A percentile compares a stretch with the other conserved stretches of the same genome.
These are phyloP conservation scores for Terfezia claveryi DNA, from an alignment of 495 filamentous ascomycete species.

Conservation along the genomic window DNA sequence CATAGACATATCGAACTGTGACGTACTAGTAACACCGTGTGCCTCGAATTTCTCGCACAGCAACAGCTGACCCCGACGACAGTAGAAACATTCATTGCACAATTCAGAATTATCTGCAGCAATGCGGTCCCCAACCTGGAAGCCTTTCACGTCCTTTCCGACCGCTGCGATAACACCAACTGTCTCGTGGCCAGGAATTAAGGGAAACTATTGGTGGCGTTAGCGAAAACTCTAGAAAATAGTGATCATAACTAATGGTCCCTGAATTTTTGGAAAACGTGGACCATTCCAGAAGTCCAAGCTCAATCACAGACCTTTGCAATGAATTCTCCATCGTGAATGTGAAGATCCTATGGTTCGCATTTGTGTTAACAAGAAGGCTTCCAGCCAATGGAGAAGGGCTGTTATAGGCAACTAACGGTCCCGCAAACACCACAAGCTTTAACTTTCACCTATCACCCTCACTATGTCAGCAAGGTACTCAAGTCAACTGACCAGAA, in stretches of 20 bases:
- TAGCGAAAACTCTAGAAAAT: slow-evolving; percentile 17
- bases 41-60: slow-evolving; percentile 49
- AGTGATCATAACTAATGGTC: background rate
- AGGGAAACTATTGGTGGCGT: slow-evolving; percentile 13
- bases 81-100: slow-evolving; percentile 53
- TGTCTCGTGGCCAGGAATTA: slow-evolving; percentile 31
- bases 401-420: background rate
- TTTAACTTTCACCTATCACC: slow-evolving; percentile 28
- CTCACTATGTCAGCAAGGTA: no score
- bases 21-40: slow-evolving; percentile 33
- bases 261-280: slow-evolving; percentile 28
- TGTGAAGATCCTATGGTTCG: slow-evolving; percentile 25
- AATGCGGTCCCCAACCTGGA: slow-evolving; percentile 40
- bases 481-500: no score
- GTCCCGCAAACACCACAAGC: slow-evolving; percentile 51
- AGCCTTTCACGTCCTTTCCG: slow-evolving; percentile 35
- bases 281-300: slow-evolving; percentile 25
- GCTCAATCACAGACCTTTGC: slow-evolving; percentile 26
- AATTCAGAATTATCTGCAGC: slow-evolving; percentile 37
- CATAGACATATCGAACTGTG: background rate
- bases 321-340: slow-evolving; percentile 43
- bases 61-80: slow-evolving; percentile 42
- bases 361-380: slow-evolving; percentile 16
- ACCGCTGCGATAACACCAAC: slow-evolving; percentile 33
- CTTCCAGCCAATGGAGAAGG: no score